A percentile compares a stretch with the other conserved stretches of the same genome.
phyloP scores from a whole-genome alignment of 2,329 filamentous ascomycete species.

The Huntiella decipiens region DNA sequence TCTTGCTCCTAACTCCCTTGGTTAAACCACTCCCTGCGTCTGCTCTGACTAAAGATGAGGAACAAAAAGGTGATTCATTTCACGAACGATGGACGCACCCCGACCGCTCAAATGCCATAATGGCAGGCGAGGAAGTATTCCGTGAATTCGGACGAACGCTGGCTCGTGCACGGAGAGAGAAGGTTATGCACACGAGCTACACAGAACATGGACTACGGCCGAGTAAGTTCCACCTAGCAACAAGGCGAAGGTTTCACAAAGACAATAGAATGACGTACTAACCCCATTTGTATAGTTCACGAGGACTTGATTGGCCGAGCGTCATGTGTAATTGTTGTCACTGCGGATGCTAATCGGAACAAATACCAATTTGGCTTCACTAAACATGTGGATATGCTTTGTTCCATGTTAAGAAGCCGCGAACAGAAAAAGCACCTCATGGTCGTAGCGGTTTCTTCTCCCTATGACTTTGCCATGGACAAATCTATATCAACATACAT shows the following conservation, averaged over 20 bases:
- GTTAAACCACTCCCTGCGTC: constrained; percentile 88
- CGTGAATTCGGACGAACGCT: constrained; percentile 71
- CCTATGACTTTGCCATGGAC: constrained; percentile 92
- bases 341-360: constrained; percentile 85
- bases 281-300: constrained; percentile 36
- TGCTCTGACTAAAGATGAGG: constrained; percentile 37
- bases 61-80: constrained; percentile 17
- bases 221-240: constrained; percentile 22
- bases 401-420: constrained; percentile 56
- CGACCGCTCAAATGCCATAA: constrained; percentile 36
- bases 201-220: constrained; percentile 82
- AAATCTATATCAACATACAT: constrained; percentile 78
- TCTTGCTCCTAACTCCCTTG: constrained; percentile 73
- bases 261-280: neutral
- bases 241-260: neutral
- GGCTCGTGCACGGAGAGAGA: constrained; percentile 69
- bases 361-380: constrained; percentile 88
- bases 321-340: constrained; percentile 74
- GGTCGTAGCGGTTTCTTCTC: constrained; percentile 83
- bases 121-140: constrained; percentile 89
- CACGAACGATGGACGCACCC: constrained; percentile 9
- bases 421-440: constrained; percentile 78
- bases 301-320: constrained; percentile 82
- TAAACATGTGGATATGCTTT: constrained; percentile 92
- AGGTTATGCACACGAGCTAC: constrained; percentile 84